Evolutionary conservation across 1,284 basidiomycete species (phyloP).

Genomic region (Exobasidium rhododendri): DNA sequence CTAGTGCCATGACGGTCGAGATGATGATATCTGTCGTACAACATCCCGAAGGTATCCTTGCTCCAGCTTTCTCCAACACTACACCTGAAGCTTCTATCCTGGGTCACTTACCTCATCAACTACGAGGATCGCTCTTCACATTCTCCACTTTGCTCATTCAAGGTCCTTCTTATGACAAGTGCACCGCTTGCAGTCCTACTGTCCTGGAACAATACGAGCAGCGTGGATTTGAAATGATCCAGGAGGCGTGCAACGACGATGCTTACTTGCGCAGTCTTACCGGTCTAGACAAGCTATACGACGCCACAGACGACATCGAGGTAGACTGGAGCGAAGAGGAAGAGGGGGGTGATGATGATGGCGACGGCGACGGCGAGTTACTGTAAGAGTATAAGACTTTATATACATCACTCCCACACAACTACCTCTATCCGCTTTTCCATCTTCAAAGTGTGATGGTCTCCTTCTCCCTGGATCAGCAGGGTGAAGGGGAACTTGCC

Average conservation of each 20-base stretch:
- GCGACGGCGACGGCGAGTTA: conserved; percentile 1
- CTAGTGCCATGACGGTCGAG: conserved; percentile 85
- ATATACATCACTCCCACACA: not conserved
- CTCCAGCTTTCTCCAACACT: not conserved
- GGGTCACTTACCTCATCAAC: conserved; percentile 86
- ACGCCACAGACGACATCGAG: conserved; percentile 8
- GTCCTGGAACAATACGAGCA: conserved; percentile 57
- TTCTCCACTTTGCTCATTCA: conserved; percentile 80
- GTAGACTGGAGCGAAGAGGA: conserved; percentile 16
- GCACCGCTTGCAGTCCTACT: conserved; percentile 71
- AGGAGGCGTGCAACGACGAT: conserved; percentile 69
- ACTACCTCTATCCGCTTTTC: not conserved
- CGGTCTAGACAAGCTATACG: conserved; percentile 68
- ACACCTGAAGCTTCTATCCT: conserved; percentile 56
- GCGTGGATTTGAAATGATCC: conserved; percentile 71
- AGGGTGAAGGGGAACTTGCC: conserved; percentile 13
- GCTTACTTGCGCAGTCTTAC: conserved; percentile 78
- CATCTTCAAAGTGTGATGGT: not conserved
- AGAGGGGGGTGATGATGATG: conserved; percentile 8
- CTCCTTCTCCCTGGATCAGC: not conserved
- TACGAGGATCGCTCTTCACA: conserved; percentile 81
- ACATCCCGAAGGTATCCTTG: conserved; percentile 51
- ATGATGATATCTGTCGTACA: conserved; percentile 83
- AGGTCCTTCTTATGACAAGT: conserved; percentile 79
- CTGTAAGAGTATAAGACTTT: conserved; percentile 5